Evolutionary conservation across 306 rosid species (phyloP), one percentile per base, ranked within the genome.

Genomic region (Acacia confusa): DNA sequence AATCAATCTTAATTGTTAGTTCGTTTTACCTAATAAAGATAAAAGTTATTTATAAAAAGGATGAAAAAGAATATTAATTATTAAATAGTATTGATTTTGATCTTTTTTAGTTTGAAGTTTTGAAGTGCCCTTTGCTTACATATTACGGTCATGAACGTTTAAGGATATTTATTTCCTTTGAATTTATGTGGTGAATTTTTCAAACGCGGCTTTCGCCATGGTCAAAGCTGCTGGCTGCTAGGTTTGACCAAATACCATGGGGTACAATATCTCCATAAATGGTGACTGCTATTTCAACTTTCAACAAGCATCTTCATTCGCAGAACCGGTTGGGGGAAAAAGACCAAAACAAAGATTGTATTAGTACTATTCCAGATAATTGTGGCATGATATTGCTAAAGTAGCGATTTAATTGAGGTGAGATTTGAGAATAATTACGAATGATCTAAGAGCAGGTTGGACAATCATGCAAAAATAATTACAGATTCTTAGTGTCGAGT

Each of bases 231-330:
- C 72, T 40, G 80, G 66, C 45, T 60, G 72, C 72, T 40, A 14
- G 48, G 55, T 83, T 80, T 86, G 89, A 83, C 85, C 48, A 77
- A 45, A 6, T 53, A 67, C 66, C 71, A 4, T 27, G 36, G 16
- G 63, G 61, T 6, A 22, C 47, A 76, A 25, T 65, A 25, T 47
- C 0, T 20, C 58, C 57, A 58, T 72, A 58, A 86, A 72, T 76
- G 82, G 63, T 28, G 40, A 3, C 8, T 44, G n/a, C 41, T 27
- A 1, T 55, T 52, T 57, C 40, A 43, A 44, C 20, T 36, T 22
- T 66, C 45, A 20, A 65, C 74, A 53, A n/a, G 34, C 12, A 4
- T 55, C 1, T 28, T 40, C 28, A 11, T 3, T 11, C 36, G 3
- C 2, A 3, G 71, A 7, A 36, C 17, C 53, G 63, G 48, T 60